Evolutionary conservation across 208 protist genomes (phyloP), one percentile per base, ranked within the genome.

Genomic region (Acanthamoeba quina): DNA sequence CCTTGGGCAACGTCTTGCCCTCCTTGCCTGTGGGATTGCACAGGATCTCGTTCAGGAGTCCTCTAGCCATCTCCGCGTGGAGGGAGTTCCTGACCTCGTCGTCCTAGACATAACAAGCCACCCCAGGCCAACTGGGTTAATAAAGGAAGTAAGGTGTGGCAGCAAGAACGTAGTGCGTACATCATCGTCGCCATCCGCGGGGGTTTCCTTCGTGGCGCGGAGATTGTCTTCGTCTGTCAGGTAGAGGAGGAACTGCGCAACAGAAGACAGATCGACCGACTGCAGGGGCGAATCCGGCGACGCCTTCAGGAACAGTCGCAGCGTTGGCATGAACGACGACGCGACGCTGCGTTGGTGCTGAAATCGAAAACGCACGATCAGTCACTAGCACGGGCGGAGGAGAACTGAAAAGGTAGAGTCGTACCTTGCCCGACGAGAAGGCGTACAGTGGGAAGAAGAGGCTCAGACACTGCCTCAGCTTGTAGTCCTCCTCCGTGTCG

Each of bases 391-490:
- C 62, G 62, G 7, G 34, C 3, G 62, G 62, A 29, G 62, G 62
- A 68, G n/a, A 34, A 15, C 11, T 64, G 17, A 60, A 4, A 24
- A 2, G 15, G 56, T 60, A 15, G 21, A 37, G 29, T n/a, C 64
- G 64, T 24, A 78, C 68, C 68, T 78, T 78, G 68, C 34, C 17
- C 17, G 68, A 86, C n/a, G n/a, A n/a, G n/a, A n/a, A n/a, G n/a
- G n/a, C n/a, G n/a, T n/a, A n/a, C n/a, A n/a, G n/a, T n/a, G 78
- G 78, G 29, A 86, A 86, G 78, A 86, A 86, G 78, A 62, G 29
- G 54, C 78, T 86, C 29, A 86, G 47, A 29, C 78, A 86, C 54
- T 86, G 78, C 24, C 54, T 56, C 26, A 86, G 49, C 29, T 56
- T 86, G 54, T 34, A 64, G 44, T 86, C 78, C 54, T 62, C 78